Evolutionary conservation across 768 basidiomycete genomes (phyloP).

Genomic region (Boletus rubroflammeus): DNA sequence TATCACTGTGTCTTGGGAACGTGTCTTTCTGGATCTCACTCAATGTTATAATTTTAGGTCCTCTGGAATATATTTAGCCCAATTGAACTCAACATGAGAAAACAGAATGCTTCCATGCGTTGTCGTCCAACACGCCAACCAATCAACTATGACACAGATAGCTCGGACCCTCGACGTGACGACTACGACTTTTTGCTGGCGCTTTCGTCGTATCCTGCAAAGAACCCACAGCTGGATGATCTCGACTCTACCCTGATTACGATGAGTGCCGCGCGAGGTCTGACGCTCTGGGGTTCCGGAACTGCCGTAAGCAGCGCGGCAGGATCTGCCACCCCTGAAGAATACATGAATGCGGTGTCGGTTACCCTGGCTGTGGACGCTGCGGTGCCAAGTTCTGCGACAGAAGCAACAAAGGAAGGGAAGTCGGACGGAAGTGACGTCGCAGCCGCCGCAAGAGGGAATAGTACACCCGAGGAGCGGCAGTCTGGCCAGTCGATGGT

Average conservation of each 20-base stretch:
- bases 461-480: neutral
- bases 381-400: neutral
- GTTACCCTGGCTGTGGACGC: neutral
- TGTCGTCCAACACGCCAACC: slow-evolving; percentile 23
- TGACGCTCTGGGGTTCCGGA: slow-evolving; percentile 45
- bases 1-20: neutral
- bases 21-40: slow-evolving; percentile 1
- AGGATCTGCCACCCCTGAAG: slow-evolving; percentile 1
- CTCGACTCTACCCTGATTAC: slow-evolving; percentile 49
- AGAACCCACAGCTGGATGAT: slow-evolving; percentile 40
- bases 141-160: slow-evolving; percentile 10
- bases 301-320: neutral
- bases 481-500: neutral
- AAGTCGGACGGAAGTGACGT: neutral
- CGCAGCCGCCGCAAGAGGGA: neutral
- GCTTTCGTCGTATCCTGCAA: slow-evolving; percentile 40
- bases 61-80: slow-evolving; percentile 43
- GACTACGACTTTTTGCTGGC: slow-evolving; percentile 52
- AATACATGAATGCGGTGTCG: neutral
- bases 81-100: slow-evolving; percentile 33
- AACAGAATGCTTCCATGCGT: slow-evolving; percentile 43
- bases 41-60: slow-evolving; percentile 33
- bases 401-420: neutral
- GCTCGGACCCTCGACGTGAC: slow-evolving; percentile 29
- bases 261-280: slow-evolving; percentile 42